Percentiles rank a stretch among this genome's conserved stretches.
Evolutionary conservation across 306 rosid species (phyloP).

Genomic region (Citrullus amarus): DNA sequence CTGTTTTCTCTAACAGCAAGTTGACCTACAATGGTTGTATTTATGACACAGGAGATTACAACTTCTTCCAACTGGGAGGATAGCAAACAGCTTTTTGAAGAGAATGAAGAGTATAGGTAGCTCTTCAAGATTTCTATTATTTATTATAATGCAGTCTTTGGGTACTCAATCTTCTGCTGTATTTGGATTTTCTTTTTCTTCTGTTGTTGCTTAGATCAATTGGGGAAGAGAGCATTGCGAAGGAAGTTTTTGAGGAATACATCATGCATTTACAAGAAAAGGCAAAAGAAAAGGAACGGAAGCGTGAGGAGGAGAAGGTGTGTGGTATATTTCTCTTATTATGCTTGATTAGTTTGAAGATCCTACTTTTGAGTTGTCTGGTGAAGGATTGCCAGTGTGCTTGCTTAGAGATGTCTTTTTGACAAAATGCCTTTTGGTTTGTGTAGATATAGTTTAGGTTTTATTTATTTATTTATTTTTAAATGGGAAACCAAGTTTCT

Average conservation of each 20-base stretch:
- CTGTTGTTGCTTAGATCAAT: constrained; percentile 37
- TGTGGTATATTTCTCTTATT: constrained; percentile 10
- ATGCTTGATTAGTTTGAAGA: constrained; percentile 1
- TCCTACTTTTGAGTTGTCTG: neutral
- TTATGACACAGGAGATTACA: constrained; percentile 53
- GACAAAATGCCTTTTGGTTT: neutral
- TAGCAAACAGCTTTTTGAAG: constrained; percentile 72
- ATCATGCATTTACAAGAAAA: constrained; percentile 56
- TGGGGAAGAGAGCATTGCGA: constrained; percentile 55
- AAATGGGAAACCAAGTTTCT: neutral
- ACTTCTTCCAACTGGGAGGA: constrained; percentile 80
- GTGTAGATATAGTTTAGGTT: neutral
- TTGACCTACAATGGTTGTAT: constrained; percentile 12
- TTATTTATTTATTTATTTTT: neutral
- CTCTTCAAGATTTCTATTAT: neutral
- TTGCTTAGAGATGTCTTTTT: neutral
- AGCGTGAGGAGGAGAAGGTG: constrained; percentile 92
- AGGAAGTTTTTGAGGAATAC: constrained; percentile 74
- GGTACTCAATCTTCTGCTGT: neutral
- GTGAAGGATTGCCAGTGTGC: neutral
- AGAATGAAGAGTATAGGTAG: constrained; percentile 85
- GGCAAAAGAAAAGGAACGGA: constrained; percentile 91
- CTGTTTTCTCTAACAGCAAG: neutral
- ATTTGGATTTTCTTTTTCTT: neutral
- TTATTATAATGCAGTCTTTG: neutral